Evolutionary conservation across 768 basidiomycete species (phyloP).

Genomic region (Serendipita indica): DNA sequence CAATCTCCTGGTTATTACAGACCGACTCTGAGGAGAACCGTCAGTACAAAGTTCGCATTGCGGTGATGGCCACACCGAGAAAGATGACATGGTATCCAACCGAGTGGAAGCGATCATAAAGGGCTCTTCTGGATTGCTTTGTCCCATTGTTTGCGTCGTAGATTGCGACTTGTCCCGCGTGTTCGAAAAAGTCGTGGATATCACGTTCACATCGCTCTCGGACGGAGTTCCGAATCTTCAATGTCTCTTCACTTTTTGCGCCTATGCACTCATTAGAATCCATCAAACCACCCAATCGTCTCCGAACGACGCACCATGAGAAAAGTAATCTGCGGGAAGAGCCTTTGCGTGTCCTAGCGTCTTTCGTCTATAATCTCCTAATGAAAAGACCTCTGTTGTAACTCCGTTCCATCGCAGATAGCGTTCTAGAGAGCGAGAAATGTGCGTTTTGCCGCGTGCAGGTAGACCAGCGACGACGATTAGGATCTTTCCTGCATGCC

Average conservation of each 20-base stretch:
- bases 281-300: background rate
- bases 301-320: constrained; percentile 37
- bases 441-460: constrained; percentile 92
- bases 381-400: constrained; percentile 84
- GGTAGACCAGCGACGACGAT: constrained; percentile 87
- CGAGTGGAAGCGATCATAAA: constrained; percentile 77
- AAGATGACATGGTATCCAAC: constrained; percentile 84
- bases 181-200: constrained; percentile 76
- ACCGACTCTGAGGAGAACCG: constrained; percentile 47
- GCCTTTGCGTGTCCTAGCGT: constrained; percentile 75
- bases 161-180: constrained; percentile 88
- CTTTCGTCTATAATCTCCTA: constrained; percentile 90
- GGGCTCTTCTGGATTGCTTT: constrained; percentile 42
- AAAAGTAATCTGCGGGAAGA: constrained; percentile 87
- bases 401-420: constrained; percentile 98
- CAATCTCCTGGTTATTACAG: constrained; percentile 85
- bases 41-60: constrained; percentile 4
- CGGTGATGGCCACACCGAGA: constrained; percentile 42
- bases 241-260: constrained; percentile 66
- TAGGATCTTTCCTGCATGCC: constrained; percentile 90
- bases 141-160: constrained; percentile 97
- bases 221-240: constrained; percentile 57
- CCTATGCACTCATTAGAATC: constrained; percentile 30
- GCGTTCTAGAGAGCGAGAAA: constrained; percentile 88
- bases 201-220: constrained; percentile 74